Base-by-base conservation (phyloP, 202 grass and related monocot species). In the Schoenoplectus tabernaemontani region DNA sequence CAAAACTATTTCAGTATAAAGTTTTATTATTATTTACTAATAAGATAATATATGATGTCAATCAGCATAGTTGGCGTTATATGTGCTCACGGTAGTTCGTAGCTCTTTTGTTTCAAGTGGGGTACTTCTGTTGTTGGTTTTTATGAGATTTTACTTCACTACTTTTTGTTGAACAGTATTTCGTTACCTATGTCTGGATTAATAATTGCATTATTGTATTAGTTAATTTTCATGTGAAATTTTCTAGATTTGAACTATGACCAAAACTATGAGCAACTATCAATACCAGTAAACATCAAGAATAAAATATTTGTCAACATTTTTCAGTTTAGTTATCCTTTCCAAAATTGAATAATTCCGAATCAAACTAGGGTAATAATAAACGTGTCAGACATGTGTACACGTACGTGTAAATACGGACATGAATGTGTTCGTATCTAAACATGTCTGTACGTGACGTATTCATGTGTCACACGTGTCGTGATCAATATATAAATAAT, bases 51-150 rank as follows among this genome's bases (percentile, higher is more conserved):
- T 87, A 83, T 85, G 77, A 82, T 93, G 86, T 77, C 84, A 93
- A 93, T 87, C 59, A 59, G 32, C 48, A 8, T 70, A 53, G 85
- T 91, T 89, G 89, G 84, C 87, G 87, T 89, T 86, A 80, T 83
- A 33, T 43, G 44, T 79, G 76, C 51, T 68, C 71, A 57, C 78
- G 66, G 73, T 86, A 37, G 20, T 60, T 79, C 3, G 67, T 75
- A 53, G 46, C 13, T 19, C 3, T 53, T 54, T 36, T 34, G 46
- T 74, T n/a, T 74, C 26, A 32, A n/a, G n/a, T n/a, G n/a, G n/a
- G n/a, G n/a, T n/a, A n/a, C n/a, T n/a, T n/a, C n/a, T n/a, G n/a
- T n/a, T n/a, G n/a, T n/a, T n/a, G n/a, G n/a, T n/a, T 11, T 43
- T 10, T 42, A 39, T 68, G 12, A 72, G 11, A 50, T 50, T 50